Conservation (phyloP, 2,329 filamentous ascomycete species). For the Fusarium humuli region DNA sequence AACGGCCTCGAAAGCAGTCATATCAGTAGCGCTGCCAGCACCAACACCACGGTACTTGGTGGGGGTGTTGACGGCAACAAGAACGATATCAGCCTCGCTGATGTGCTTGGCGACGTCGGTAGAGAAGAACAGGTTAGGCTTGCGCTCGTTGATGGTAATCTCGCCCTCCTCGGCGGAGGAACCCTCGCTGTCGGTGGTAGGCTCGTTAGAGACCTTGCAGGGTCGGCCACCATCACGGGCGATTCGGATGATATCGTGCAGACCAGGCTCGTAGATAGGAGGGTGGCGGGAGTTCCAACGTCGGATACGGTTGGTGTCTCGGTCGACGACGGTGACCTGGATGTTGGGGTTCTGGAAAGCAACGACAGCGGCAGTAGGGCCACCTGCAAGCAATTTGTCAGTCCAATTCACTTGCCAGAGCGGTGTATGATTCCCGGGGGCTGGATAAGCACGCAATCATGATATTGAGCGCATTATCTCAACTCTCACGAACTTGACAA, state of each 20-base stretch:
- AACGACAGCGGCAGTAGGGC: constrained; percentile 79
- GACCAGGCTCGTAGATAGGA: constrained; percentile 80
- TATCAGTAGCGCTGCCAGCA: constrained; percentile 77
- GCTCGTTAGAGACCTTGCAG: constrained; percentile 56
- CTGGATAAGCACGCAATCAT: constrained; percentile 23
- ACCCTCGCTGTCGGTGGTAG: constrained; percentile 48
- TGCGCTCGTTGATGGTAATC: constrained; percentile 57
- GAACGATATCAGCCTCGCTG: constrained; percentile 75
- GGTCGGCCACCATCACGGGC: constrained; percentile 68
- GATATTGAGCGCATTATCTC: constrained; percentile 8
- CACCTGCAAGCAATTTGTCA: constrained; percentile 60
- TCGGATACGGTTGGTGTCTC: constrained; percentile 72
- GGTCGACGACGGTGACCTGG: constrained; percentile 79
- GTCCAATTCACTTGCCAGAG: constrained; percentile 6
- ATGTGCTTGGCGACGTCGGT: constrained; percentile 73
- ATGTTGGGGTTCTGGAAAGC: constrained; percentile 79
- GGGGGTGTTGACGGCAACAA: constrained; percentile 83
- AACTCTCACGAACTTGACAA: not conserved
- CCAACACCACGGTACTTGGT: constrained; percentile 78
- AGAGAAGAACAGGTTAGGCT: constrained; percentile 79
- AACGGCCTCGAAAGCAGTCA: constrained; percentile 78
- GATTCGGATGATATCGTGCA: constrained; percentile 74
- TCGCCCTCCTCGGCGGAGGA: constrained; percentile 50
- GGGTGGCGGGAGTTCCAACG: constrained; percentile 80
- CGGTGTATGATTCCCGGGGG: constrained; percentile 6